A percentile compares a stretch with the other conserved stretches of the same genome.
phyloP scores from a whole-genome alignment of 768 basidiomycete species.

The Sporobolomyces phaffii region DNA sequence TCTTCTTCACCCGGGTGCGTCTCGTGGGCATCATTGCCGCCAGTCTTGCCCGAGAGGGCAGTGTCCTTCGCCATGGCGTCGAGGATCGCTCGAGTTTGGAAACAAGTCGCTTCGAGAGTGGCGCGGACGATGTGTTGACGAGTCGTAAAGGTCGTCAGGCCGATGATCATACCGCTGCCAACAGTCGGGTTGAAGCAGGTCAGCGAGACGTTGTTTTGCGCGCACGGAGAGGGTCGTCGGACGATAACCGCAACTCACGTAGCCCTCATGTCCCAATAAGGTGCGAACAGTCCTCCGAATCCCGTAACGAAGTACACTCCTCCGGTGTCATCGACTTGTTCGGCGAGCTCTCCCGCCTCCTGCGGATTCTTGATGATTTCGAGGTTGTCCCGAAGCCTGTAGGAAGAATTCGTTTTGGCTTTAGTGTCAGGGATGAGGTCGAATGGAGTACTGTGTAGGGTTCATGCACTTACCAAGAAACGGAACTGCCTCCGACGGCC shows the following conservation, averaged over 20 bases:
- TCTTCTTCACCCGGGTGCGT: conserved; percentile 80
- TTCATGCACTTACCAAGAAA: conserved; percentile 67
- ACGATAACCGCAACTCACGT: too few relatives aligned
- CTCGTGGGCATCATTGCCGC: conserved; percentile 36
- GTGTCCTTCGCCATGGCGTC: conserved; percentile 93
- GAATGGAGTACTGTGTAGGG: too few relatives aligned
- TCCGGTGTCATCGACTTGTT: conserved; percentile 67
- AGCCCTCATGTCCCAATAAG: conserved; percentile 93
- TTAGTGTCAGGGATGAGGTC: too few relatives aligned
- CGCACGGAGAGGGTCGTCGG: too few relatives aligned
- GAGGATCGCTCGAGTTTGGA: conserved; percentile 88
- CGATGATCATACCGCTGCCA: conserved; percentile 67
- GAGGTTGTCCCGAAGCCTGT: conserved; percentile 85
- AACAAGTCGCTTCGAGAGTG: conserved; percentile 90
- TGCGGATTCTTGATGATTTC: conserved; percentile 67
- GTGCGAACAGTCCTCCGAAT: conserved; percentile 90
- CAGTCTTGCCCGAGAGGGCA: conserved; percentile 42
- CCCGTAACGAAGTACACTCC: conserved; percentile 93
- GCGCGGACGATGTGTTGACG: conserved; percentile 80
- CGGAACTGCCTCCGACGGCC: conserved; percentile 87
- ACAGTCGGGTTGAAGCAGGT: too few relatives aligned
- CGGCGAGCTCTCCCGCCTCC: conserved; percentile 80
- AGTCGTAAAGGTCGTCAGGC: conserved; percentile 80
- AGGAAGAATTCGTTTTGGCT: too few relatives aligned
- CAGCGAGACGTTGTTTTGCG: too few relatives aligned